Percentiles rank a stretch among this genome's conserved stretches.
Conservation (phyloP, 352 stramenopile genomes). For the Phytophthora fragariaefolia region DNA sequence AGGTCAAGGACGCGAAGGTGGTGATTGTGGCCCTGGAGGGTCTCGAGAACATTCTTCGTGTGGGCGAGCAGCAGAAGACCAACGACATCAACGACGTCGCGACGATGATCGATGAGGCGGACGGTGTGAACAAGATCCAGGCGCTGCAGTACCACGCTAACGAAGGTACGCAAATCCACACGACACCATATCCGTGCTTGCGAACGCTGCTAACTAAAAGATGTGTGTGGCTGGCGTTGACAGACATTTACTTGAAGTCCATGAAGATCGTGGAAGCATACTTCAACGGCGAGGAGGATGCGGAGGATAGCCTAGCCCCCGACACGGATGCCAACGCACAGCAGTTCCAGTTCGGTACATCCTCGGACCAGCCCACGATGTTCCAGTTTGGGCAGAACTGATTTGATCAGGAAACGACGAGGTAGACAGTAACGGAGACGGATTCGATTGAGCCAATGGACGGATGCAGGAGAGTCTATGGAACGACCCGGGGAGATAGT, state of each 20-base stretch:
- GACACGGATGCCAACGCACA: conserved; percentile 73
- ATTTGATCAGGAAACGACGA: conserved; percentile 24
- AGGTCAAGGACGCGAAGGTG: conserved; percentile 97
- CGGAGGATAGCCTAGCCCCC: conserved; percentile 87
- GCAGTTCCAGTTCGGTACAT: conserved; percentile 84
- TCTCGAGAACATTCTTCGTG: conserved; percentile 99
- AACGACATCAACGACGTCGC: conserved; percentile 94
- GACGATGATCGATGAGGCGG: conserved; percentile 95
- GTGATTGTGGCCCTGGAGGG: conserved; percentile 98
- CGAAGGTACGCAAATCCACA: conserved; percentile 76
- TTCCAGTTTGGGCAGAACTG: conserved; percentile 88
- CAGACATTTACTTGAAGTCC: conserved; percentile 93
- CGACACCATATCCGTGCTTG: conserved; percentile 16
- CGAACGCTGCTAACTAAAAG: conserved; percentile 32
- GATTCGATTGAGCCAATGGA: conserved; percentile 26
- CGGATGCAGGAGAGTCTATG: conserved; percentile 28
- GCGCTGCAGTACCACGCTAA: conserved; percentile 98
- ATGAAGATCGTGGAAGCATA: conserved; percentile 98
- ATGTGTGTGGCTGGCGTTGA: conserved; percentile 17
- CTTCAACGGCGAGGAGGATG: conserved; percentile 98
- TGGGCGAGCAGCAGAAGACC: conserved; percentile 77
- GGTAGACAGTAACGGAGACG: conserved; percentile 32
- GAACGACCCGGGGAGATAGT: conserved; percentile 34
- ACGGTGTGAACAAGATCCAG: conserved; percentile 98
- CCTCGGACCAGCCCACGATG: conserved; percentile 68